These are phyloP conservation scores for Boletus reticuloceps DNA, from an alignment of 768 basidiomycete species.

Conservation along the genomic window DNA sequence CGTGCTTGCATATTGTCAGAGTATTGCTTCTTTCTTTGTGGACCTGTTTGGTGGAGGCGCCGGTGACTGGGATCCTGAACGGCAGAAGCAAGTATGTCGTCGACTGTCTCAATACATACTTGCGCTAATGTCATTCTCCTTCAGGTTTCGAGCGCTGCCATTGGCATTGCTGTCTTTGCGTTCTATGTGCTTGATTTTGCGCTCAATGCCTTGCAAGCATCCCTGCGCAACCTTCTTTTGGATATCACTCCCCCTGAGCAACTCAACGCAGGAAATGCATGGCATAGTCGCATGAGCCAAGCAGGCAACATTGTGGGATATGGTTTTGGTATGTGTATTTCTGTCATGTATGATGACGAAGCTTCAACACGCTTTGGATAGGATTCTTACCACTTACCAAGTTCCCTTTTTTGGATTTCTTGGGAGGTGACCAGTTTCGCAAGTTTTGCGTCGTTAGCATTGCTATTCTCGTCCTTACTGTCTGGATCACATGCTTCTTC, in stretches of 20 bases:
- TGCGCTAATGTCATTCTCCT: background rate
- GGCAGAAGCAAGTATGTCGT: constrained; percentile 53
- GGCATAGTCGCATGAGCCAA: constrained; percentile 96
- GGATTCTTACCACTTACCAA: constrained; percentile 87
- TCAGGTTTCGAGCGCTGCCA: constrained; percentile 69
- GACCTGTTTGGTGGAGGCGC: constrained; percentile 71
- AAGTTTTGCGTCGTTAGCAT: constrained; percentile 92
- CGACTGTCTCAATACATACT: background rate
- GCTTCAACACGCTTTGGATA: constrained; percentile 24
- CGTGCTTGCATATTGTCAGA: constrained; percentile 79
- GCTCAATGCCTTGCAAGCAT: constrained; percentile 94
- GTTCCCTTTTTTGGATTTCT: constrained; percentile 70
- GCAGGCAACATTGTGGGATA: constrained; percentile 96
- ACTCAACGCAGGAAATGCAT: constrained; percentile 92
- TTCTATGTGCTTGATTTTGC: constrained; percentile 97
- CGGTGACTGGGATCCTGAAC: constrained; percentile 86
- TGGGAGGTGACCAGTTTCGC: constrained; percentile 93
- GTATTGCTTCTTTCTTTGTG: constrained; percentile 69
- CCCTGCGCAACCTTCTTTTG: constrained; percentile 87
- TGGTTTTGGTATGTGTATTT: constrained; percentile 65
- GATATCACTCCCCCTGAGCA: constrained; percentile 89
- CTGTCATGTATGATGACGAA: background rate
- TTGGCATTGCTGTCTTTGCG: constrained; percentile 80
- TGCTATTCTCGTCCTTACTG: constrained; percentile 71
- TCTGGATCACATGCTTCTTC: constrained; percentile 84